Evolutionary conservation across 495 filamentous ascomycete species (phyloP).

Genomic region (Aspergillus bertholletiae): DNA sequence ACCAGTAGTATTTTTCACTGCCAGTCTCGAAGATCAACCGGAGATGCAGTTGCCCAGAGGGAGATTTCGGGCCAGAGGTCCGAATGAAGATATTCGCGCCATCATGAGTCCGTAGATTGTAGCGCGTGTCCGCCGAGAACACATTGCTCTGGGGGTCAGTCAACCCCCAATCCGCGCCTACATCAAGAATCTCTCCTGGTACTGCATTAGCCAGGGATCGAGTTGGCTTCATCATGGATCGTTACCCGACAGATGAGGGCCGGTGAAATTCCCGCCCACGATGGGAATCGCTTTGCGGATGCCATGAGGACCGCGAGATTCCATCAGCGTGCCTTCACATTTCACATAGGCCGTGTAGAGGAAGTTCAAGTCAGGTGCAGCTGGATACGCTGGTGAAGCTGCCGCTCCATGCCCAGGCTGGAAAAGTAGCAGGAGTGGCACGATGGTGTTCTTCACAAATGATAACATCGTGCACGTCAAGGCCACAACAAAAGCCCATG

Average conservation of each 20-base stretch:
- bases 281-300: slow-evolving; percentile 26
- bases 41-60: slow-evolving; percentile 24
- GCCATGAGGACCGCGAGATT: slow-evolving; percentile 18
- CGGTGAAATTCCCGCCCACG: slow-evolving; percentile 30
- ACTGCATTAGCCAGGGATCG: background rate
- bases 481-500: too few species aligned
- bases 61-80: slow-evolving; percentile 21
- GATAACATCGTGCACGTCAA: too few species aligned
- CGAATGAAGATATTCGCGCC: slow-evolving; percentile 26
- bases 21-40: slow-evolving; percentile 27
- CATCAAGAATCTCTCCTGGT: slow-evolving; percentile 24
- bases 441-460: background rate
- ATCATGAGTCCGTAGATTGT: slow-evolving; percentile 30
- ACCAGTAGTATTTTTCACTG: slow-evolving; percentile 29
- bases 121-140: slow-evolving; percentile 31
- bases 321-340: slow-evolving; percentile 21
- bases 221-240: background rate
- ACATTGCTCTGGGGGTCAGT: slow-evolving; percentile 25
- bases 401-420: too few species aligned
- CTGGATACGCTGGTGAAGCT: background rate
- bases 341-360: slow-evolving; percentile 29
- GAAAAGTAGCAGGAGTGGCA: background rate
- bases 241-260: slow-evolving; percentile 23
- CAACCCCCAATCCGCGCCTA: slow-evolving; percentile 32
- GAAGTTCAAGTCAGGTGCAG: slow-evolving; percentile 23